Evolutionary conservation across 2,329 filamentous ascomycete species (phyloP).

Genomic region (Phialophora tarda): DNA sequence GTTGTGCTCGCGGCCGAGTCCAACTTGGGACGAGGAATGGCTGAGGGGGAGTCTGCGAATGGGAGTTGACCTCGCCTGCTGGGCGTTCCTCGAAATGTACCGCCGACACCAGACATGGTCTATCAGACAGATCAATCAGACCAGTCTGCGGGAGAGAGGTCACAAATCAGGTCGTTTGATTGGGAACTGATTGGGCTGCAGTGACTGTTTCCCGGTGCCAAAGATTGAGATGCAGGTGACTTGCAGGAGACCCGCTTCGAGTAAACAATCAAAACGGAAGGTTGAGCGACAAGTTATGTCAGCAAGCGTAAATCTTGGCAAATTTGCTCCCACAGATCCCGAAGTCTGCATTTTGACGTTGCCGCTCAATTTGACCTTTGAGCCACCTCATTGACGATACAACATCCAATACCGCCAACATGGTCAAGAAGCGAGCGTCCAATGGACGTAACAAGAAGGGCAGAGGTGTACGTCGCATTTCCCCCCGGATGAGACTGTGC

Average conservation of each 20-base stretch:
- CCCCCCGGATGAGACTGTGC: not conserved
- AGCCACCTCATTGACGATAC: conserved; percentile 9
- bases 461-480: conserved; percentile 63
- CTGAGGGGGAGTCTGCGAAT: conserved; percentile 62
- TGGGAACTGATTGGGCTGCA: conserved; percentile 1
- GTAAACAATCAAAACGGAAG: conserved; percentile 9
- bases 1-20: conserved; percentile 50
- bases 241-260: conserved; percentile 3
- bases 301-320: conserved; percentile 6
- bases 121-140: conserved; percentile 4
- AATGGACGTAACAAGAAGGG: conserved; percentile 99
- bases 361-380: not conserved
- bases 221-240: conserved; percentile 14
- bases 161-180: conserved; percentile 11
- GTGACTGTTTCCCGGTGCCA: not conserved
- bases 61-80: conserved; percentile 59
- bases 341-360: not conserved
- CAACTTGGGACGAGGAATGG: conserved; percentile 67
- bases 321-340: conserved; percentile 6
- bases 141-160: conserved; percentile 21
- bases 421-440: conserved; percentile 78
- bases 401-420: conserved; percentile 50
- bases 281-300: not conserved
- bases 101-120: conserved; percentile 42
- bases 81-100: conserved; percentile 65